Base-by-base conservation (phyloP, 176 grass and related monocot genomes). In the Lolium multiflorum region DNA sequence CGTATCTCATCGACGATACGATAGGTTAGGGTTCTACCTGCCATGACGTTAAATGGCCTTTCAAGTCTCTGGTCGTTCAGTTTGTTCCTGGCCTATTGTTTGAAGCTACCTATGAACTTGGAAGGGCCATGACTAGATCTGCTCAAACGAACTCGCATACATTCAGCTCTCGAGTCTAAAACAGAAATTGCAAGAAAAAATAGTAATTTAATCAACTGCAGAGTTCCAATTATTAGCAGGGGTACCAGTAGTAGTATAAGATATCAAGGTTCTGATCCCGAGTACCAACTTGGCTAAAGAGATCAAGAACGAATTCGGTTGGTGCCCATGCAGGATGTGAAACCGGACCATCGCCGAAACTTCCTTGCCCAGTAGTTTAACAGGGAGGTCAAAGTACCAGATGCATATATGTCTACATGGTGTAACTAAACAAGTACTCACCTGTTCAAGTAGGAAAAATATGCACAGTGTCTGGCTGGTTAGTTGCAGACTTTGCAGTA, bases 301-400 rank as follows among this genome's bases (percentile, higher is more conserved):
- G 78, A 90, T 86, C 83, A 86, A 52, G 70, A 50, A 49, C 71
- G 83, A 85, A 61, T 81, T 85, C n/a, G 71, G 78, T 86, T 86
- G 83, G 50, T 65, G 37, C 77, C 64, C 63, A 46, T 86, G 4
- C 54, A 82, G 35, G 16, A 18, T 55, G 52, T 38, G 3, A 75
- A 52, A 37, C 18, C 15, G 89, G 58, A 91, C 58, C 89, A 80
- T 68, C 89, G 21, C 66, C 64, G 76, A 84, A 91, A 82, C 81
- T 87, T 91, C 76, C 89, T 57, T 50, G 28, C 38, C 17, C 49
- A 51, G 67, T 84, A 91, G 67, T 87, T 80, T 91, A 84, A 87
- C 80, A 84, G 67, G 9, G 70, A 66, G 84, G 84, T 87, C 85
- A 84, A 87, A 86, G 52, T 39, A 84, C 57, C 74, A 87, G 58